Percentiles rank a stretch among this genome's conserved stretches.
Evolutionary conservation across 2,329 filamentous ascomycete species (phyloP).

Genomic region (Plectosphaerella sp.): DNA sequence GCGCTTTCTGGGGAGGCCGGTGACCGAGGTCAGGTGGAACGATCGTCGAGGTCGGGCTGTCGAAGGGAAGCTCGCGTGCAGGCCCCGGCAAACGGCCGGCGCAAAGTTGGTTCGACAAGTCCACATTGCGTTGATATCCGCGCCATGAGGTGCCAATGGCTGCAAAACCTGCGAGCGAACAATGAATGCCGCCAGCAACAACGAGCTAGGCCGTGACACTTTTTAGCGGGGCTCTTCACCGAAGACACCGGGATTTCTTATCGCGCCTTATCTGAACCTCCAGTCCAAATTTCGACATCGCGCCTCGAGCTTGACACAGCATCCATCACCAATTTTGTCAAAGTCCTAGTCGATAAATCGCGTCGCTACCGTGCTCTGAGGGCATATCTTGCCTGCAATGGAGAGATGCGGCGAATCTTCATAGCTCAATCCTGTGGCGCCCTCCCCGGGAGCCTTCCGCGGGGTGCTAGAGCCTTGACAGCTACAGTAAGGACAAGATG

Average conservation of each 20-base stretch:
- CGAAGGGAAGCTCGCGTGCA: constrained; percentile 4
- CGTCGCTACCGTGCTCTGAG: constrained; percentile 1
- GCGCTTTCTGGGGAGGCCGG: constrained; percentile 47
- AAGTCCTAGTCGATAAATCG: not conserved
- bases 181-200: too few species aligned
- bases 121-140: constrained; percentile 6
- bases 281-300: too few species aligned
- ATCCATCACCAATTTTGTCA: too few species aligned
- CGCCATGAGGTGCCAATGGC: constrained; percentile 4
- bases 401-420: constrained; percentile 11
- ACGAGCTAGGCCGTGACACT: too few species aligned
- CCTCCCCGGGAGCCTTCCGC: constrained; percentile 7
- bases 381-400: constrained; percentile 5
- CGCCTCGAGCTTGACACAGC: too few species aligned
- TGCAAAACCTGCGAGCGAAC: too few species aligned
- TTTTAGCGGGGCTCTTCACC: not conserved
- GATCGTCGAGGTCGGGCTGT: constrained; percentile 19
- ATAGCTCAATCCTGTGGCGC: constrained; percentile 5
- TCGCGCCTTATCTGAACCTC: constrained; percentile 1
- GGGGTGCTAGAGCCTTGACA: not conserved
- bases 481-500: too few species aligned
- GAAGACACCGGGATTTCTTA: not conserved
- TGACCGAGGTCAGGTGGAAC: constrained; percentile 42
- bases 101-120: constrained; percentile 6
- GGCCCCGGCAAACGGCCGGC: constrained; percentile 6